phyloP scores from a whole-genome alignment of 352 stramenopile genomes.

The Globisporangium yorkense region DNA sequence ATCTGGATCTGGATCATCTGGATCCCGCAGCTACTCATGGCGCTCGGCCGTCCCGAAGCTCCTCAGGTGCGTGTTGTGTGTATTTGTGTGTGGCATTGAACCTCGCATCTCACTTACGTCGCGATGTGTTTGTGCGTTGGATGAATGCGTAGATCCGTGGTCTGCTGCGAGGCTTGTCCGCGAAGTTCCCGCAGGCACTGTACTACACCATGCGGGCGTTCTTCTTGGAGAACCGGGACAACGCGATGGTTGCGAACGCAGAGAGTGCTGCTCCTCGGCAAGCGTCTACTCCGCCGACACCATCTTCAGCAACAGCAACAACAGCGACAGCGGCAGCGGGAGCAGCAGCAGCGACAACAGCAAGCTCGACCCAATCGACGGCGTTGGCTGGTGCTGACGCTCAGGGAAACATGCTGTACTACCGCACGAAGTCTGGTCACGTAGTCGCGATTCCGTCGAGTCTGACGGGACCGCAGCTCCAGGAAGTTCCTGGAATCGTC shows the following conservation, averaged over 20 bases:
- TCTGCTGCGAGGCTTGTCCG: slow-evolving; percentile 71
- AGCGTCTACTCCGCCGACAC: slow-evolving; percentile 9
- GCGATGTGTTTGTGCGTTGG: not conserved
- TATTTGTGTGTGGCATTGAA: not conserved
- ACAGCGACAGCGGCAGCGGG: slow-evolving; percentile 2
- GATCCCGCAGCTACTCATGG: slow-evolving; percentile 96
- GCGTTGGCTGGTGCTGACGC: slow-evolving; percentile 5
- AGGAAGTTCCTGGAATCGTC: slow-evolving; percentile 72
- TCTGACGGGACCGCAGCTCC: slow-evolving; percentile 50
- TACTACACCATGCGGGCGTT: slow-evolving; percentile 98
- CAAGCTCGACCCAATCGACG: slow-evolving; percentile 4
- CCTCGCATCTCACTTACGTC: not conserved
- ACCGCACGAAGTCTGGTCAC: slow-evolving; percentile 74
- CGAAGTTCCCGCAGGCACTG: slow-evolving; percentile 96
- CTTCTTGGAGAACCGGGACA: slow-evolving; percentile 97
- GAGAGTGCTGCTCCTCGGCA: slow-evolving; percentile 15
- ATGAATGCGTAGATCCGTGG: slow-evolving; percentile 56
- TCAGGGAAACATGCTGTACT: slow-evolving; percentile 42
- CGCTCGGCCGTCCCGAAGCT: slow-evolving; percentile 91
- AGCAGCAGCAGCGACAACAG: not conserved
- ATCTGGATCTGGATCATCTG: slow-evolving; percentile 99
- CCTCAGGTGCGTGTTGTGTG: slow-evolving; percentile 26
- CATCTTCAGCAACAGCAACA: slow-evolving; percentile 1
- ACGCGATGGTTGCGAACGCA: slow-evolving; percentile 45
- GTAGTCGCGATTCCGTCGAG: slow-evolving; percentile 65